These are phyloP conservation scores for Podila clonocystis DNA, from an alignment of 192 early-diverging fungal species.

Conservation along the genomic window DNA sequence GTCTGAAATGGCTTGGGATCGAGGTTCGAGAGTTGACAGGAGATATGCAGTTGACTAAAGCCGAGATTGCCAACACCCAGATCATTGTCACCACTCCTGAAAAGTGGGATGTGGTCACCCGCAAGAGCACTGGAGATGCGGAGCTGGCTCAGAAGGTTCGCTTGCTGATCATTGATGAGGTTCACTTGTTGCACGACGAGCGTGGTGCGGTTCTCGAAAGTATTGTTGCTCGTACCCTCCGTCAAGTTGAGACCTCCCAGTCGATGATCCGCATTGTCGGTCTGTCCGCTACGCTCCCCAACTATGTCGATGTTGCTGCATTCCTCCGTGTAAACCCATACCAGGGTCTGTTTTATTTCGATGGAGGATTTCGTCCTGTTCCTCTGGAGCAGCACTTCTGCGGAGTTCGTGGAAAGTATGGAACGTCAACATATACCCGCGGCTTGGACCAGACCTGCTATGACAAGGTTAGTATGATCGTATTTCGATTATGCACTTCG, in stretches of 20 bases:
- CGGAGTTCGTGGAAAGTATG: conserved; percentile 89
- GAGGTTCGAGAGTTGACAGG: conserved; percentile 93
- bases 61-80: conserved; percentile 92
- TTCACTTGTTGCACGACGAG: conserved; percentile 96
- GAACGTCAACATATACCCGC: conserved; percentile 65
- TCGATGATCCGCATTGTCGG: conserved; percentile 97
- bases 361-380: conserved; percentile 92
- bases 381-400: conserved; percentile 97
- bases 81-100: conserved; percentile 99
- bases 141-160: conserved; percentile 92
- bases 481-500: conserved; percentile 33
- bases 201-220: conserved; percentile 97
- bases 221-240: conserved; percentile 92
- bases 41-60: conserved; percentile 98
- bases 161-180: conserved; percentile 97
- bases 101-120: conserved; percentile 99
- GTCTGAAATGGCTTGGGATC: conserved; percentile 87
- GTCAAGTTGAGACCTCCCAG: conserved; percentile 91
- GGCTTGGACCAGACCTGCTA: conserved; percentile 90
- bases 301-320: conserved; percentile 94
- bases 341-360: conserved; percentile 97
- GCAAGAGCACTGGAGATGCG: conserved; percentile 94
- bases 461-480: conserved; percentile 64
- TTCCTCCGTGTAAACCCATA: conserved; percentile 95
- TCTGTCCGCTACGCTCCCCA: conserved; percentile 97